These are phyloP conservation scores for Vigna mungo DNA, from an alignment of 306 rosid genomes.

Conservation along the genomic window DNA sequence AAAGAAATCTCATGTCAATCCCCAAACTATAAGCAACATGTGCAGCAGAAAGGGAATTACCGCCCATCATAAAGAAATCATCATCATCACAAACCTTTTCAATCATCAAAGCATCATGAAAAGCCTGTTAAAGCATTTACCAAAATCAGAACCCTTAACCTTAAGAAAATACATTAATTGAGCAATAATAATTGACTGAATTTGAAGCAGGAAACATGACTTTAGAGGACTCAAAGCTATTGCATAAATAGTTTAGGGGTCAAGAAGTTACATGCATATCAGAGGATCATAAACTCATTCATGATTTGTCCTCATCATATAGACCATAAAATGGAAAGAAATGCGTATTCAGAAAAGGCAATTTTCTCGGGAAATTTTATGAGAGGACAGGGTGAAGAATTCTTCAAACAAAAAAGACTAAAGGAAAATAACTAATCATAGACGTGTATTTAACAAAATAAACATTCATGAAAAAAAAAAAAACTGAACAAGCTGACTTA, in stretches of 20 bases:
- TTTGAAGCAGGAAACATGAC: conserved; percentile 29
- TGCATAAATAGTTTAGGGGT: conserved; percentile 27
- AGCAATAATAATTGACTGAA: background rate
- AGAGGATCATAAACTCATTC: conserved; percentile 17
- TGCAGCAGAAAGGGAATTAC: conserved; percentile 90
- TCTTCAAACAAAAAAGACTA: conserved; percentile 6
- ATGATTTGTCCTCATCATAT: conserved; percentile 1
- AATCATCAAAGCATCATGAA: conserved; percentile 65
- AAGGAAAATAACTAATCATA: conserved; percentile 27
- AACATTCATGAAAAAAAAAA: conserved; percentile 5
- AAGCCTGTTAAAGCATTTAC: conserved; percentile 63
- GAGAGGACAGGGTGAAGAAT: conserved; percentile 11
- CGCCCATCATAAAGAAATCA: conserved; percentile 87
- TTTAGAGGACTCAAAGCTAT: background rate
- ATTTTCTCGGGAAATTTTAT: background rate
- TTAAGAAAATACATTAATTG: background rate
- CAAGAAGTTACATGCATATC: conserved; percentile 23
- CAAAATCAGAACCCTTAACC: conserved; percentile 33
- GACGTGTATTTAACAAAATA: conserved; percentile 17
- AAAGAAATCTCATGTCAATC: conserved; percentile 77
- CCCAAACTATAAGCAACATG: conserved; percentile 81
- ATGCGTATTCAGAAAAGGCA: background rate
- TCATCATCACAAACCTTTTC: conserved; percentile 69
- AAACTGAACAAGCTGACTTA: background rate
- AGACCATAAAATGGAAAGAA: conserved; percentile 30